These are phyloP conservation scores for Bimuria novae-zelandiae DNA, from an alignment of 2,329 filamentous ascomycete genomes.

Conservation along the genomic window DNA sequence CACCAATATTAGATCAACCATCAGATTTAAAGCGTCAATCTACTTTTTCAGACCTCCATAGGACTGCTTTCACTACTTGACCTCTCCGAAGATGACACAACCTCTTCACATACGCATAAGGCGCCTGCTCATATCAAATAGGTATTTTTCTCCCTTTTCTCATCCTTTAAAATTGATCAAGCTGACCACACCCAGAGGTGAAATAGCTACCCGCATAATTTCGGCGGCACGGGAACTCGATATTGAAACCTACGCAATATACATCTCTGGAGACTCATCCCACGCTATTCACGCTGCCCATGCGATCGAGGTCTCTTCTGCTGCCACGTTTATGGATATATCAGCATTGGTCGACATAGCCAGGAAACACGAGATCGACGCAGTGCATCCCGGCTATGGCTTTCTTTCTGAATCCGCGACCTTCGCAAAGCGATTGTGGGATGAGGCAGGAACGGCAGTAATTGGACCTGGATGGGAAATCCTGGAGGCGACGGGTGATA, in stretches of 20 bases:
- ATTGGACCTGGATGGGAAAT: slow-evolving; percentile 63
- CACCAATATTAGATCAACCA: too few relatives aligned
- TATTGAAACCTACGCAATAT: slow-evolving; percentile 61
- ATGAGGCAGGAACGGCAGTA: slow-evolving; percentile 54
- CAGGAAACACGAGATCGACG: slow-evolving; percentile 57
- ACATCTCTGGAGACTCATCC: slow-evolving; percentile 59
- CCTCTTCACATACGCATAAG: slow-evolving; percentile 48
- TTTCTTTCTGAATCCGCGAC: slow-evolving; percentile 64
- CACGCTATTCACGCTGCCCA: slow-evolving; percentile 59
- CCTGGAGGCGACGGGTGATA: slow-evolving; percentile 60
- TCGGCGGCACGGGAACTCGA: slow-evolving; percentile 63
- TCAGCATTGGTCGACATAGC: slow-evolving; percentile 53
- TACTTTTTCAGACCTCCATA: too few relatives aligned
- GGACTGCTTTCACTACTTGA: too few relatives aligned
- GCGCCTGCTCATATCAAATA: slow-evolving; percentile 59
- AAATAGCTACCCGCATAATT: slow-evolving; percentile 66
- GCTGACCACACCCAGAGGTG: slow-evolving; percentile 54
- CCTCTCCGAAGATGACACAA: slow-evolving; percentile 21
- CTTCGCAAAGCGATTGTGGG: slow-evolving; percentile 56
- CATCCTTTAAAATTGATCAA: too few relatives aligned
- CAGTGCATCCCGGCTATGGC: slow-evolving; percentile 64
- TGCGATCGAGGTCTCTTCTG: slow-evolving; percentile 56
- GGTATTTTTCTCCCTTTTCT: slow-evolving; percentile 38
- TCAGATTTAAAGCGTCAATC: too few relatives aligned
- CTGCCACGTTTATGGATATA: slow-evolving; percentile 60